Conservation (phyloP, 164 flowering plant genomes). For the Macadamia tetraphylla region DNA sequence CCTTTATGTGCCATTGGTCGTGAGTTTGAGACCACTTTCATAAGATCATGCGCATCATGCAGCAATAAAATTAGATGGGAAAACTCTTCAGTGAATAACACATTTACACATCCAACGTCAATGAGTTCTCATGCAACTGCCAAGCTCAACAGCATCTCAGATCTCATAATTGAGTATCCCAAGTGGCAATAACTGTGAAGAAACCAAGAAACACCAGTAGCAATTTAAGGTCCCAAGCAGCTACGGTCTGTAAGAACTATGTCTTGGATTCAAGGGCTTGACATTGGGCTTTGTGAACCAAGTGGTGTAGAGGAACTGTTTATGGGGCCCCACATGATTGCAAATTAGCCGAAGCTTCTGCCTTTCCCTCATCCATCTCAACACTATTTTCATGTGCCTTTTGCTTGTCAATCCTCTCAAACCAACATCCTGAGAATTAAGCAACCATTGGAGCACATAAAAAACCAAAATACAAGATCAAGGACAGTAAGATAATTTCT, state of each 20-base stretch:
- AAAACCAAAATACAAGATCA: too few species aligned
- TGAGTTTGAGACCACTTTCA: too few species aligned
- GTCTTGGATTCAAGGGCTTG: conserved; percentile 20
- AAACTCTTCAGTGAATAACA: too few species aligned
- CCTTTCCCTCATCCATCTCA: conserved; percentile 91
- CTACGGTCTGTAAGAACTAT: conserved; percentile 24
- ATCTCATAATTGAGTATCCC: background rate
- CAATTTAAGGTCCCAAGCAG: background rate
- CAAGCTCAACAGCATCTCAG: background rate
- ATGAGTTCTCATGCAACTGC: too few species aligned
- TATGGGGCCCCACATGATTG: conserved; percentile 77
- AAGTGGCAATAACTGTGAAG: background rate
- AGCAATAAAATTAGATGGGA: too few species aligned
- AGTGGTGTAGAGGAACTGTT: conserved; percentile 84
- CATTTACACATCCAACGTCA: too few species aligned
- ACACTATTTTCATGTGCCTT: conserved; percentile 72
- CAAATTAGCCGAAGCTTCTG: conserved; percentile 78
- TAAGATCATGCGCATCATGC: too few species aligned
- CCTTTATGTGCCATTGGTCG: too few species aligned
- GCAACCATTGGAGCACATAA: too few species aligned
- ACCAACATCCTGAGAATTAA: conserved; percentile 60
- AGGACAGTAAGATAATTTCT: too few species aligned
- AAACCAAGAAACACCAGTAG: background rate
- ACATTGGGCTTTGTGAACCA: conserved; percentile 71
- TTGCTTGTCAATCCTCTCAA: conserved; percentile 72